A percentile compares a stretch with the other conserved stretches of the same genome.
These are phyloP conservation scores for Quercus aquifolioides DNA, from an alignment of 306 rosid species.

Conservation along the genomic window DNA sequence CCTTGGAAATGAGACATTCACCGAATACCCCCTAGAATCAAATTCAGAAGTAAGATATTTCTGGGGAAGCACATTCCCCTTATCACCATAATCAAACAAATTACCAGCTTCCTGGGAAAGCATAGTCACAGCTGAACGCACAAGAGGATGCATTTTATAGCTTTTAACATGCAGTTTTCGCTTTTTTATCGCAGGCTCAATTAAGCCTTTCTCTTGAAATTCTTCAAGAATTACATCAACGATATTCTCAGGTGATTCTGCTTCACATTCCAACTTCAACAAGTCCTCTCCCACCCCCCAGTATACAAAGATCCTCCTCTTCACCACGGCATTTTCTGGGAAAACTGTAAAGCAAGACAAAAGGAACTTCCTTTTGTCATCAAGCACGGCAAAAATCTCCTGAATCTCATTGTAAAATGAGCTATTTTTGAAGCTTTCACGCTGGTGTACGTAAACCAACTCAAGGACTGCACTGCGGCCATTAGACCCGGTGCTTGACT, in stretches of 20 bases:
- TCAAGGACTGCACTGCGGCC: too few species aligned
- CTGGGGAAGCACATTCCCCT: too few species aligned
- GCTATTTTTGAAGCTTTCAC: accelerated
- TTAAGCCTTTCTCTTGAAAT: constrained; percentile 15
- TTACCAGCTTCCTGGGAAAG: background rate
- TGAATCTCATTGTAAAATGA: too few species aligned
- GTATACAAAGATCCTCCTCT: constrained; percentile 19
- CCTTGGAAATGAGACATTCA: too few species aligned
- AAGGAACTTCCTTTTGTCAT: background rate
- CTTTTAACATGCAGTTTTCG: background rate
- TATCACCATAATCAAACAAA: constrained; percentile 9
- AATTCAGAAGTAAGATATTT: too few species aligned
- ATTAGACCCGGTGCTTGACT: too few species aligned
- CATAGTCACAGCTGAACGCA: constrained; percentile 24
- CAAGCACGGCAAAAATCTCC: accelerated
- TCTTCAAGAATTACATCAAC: background rate
- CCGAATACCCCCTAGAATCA: background rate
- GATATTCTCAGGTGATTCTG: too few species aligned
- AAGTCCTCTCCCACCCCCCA: constrained; percentile 33
- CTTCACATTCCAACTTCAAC: too few species aligned
- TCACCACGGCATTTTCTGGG: constrained; percentile 21
- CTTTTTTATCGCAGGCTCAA: background rate
- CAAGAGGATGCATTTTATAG: constrained; percentile 19
- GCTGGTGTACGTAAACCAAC: too few species aligned
- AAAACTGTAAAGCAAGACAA: background rate